Evolutionary conservation across 768 basidiomycete species (phyloP), one percentile per base, ranked within the genome.

Genomic region (Lactarius psammicola): DNA sequence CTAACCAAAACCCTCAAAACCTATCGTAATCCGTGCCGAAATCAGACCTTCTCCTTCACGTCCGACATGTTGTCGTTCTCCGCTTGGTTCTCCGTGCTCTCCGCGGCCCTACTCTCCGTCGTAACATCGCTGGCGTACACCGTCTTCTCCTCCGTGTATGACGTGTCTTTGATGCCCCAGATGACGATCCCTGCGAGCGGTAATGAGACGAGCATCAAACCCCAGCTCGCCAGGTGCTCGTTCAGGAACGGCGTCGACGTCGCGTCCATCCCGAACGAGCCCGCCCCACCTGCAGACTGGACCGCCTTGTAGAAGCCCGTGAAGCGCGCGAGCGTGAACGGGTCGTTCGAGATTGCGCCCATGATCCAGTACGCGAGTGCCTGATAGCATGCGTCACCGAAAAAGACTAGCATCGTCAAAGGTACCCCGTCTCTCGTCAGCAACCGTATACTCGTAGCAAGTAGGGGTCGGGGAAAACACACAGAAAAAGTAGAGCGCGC

Each of bases 181-280:
- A 78, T 69, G 53, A 78, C 77, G 62, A 75, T 62, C 26, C 56
- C 72, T 38, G 76, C 77, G 40, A 76, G 72, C 44, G 77, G 76
- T 71, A 77, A 75, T 40, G 76, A 77, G 28, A 71, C 65, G 56
- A 78, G 71, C 73, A 78, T 74, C 69, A 78, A 56, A 36, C 68
- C 30, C 76, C 77, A 78, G 62, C 72, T 73, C 36, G 75, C 76
- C 51, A 78, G 74, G 63, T 72, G 73, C 69, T 81, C 80, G 70
- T 79, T 81, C 20, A 81, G 73, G 71, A 73, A 79, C 34, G 80
- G 79, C n/a, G 80, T 78, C 42, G 63, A 53, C 7, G 78, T 77
- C 2, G 80, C 80, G 71, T 81, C 80, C 79, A 81, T 80, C 31
- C 80, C 80, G 69, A 77, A 81, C 36, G 73, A 75, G 56, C 78